Conservation (phyloP, 2,329 filamentous ascomycete species). For the Fusarium fujikuroi region DNA sequence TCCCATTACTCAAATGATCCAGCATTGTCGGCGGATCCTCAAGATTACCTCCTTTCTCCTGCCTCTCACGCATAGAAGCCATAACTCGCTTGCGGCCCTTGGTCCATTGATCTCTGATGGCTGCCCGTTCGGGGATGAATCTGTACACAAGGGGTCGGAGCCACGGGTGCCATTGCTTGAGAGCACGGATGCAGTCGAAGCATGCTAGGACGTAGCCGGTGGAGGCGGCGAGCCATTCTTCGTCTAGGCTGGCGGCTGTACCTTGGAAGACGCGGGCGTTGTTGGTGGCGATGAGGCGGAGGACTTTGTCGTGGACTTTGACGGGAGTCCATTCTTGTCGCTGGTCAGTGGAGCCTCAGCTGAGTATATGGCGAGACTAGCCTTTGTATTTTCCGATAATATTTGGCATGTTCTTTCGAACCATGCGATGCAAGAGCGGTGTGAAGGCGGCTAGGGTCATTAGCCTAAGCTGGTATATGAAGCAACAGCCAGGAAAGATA, state of each 20-base stretch:
- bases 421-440: conserved; percentile 3
- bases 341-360: accelerated
- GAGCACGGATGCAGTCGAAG: conserved; percentile 21
- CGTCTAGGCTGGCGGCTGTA: conserved; percentile 9
- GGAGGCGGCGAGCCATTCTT: conserved; percentile 7
- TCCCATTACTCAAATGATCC: conserved; percentile 12
- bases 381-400: background rate
- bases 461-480: background rate
- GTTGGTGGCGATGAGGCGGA: conserved; percentile 12
- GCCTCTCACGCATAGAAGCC: background rate
- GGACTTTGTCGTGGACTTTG: conserved; percentile 6
- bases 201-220: conserved; percentile 14
- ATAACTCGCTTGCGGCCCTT: conserved; percentile 7
- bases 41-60: background rate
- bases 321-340: conserved; percentile 5
- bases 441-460: background rate
- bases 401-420: conserved; percentile 2
- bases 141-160: conserved; percentile 9
- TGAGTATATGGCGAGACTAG: accelerated
- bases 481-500: accelerated
- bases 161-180: conserved; percentile 22
- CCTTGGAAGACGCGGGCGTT: conserved; percentile 21
- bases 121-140: conserved; percentile 10
- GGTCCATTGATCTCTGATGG: conserved; percentile 17
- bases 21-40: conserved; percentile 4